A percentile compares a stretch with the other conserved stretches of the same genome.
Conservation (phyloP, 768 basidiomycete species). For the Mycena amicta region DNA sequence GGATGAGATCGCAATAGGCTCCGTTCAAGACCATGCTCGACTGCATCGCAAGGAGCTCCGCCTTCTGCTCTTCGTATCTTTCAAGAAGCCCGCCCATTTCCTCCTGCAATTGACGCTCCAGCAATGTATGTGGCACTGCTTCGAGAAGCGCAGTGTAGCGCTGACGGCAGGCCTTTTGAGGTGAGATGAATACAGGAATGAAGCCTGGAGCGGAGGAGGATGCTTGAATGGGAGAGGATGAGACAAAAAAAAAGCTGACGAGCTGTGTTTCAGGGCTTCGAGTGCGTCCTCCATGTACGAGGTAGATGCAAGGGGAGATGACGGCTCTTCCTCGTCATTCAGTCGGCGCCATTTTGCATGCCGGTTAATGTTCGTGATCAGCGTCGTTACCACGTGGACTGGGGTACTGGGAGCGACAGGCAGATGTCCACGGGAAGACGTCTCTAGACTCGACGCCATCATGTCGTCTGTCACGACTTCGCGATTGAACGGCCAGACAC, state of each 20-base stretch:
- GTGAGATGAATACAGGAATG: not conserved
- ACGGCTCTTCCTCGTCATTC: constrained; percentile 1
- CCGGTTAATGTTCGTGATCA: constrained; percentile 15
- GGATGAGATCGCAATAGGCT: constrained; percentile 11
- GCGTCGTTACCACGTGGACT: constrained; percentile 22
- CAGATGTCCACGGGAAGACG: constrained; percentile 19
- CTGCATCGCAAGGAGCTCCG: constrained; percentile 10
- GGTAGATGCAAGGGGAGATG: not conserved
- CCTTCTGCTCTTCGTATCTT: not conserved
- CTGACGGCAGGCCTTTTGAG: not conserved
- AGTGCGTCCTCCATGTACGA: not conserved
- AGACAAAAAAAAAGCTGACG: not conserved
- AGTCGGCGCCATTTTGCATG: not conserved
- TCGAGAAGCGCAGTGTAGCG: not conserved
- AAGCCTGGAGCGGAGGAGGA: not conserved
- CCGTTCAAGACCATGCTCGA: constrained; percentile 11
- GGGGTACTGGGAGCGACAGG: constrained; percentile 28
- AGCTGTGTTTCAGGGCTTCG: not conserved
- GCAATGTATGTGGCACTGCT: not conserved
- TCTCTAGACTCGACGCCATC: constrained; percentile 28
- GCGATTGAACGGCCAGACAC: constrained; percentile 25
- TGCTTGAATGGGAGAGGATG: not conserved
- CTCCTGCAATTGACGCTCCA: not conserved
- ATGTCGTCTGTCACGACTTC: constrained; percentile 25
- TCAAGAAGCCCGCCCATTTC: not conserved